Evolutionary conservation across 805 yeast genomes (phyloP).

Genomic region (Teunomyces gatunensis): DNA sequence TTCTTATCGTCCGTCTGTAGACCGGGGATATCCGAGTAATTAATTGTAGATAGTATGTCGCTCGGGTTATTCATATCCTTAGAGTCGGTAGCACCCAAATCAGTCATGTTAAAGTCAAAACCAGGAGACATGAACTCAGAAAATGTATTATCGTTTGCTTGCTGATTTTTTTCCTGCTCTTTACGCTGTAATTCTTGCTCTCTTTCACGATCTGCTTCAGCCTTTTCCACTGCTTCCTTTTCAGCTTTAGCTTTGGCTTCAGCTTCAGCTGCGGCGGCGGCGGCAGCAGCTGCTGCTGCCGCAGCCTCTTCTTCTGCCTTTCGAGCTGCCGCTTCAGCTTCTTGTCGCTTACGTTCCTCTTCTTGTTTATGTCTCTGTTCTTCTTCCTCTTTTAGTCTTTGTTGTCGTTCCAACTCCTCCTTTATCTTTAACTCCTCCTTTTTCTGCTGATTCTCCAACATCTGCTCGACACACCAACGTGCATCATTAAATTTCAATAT

Average conservation of each 20-base stretch:
- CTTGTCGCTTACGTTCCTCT: slow-evolving; percentile 15
- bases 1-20: slow-evolving; percentile 4
- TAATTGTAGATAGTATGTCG: slow-evolving; percentile 29
- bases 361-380: slow-evolving; percentile 13
- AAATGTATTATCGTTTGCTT: slow-evolving; percentile 10
- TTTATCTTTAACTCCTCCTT: slow-evolving; percentile 39
- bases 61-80: slow-evolving; percentile 28
- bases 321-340: slow-evolving; percentile 13
- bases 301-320: slow-evolving; percentile 4
- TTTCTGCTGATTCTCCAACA: slow-evolving; percentile 39
- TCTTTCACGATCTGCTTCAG: slow-evolving; percentile 10
- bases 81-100: slow-evolving; percentile 7
- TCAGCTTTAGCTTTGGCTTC: slow-evolving; percentile 7
- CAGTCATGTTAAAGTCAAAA: slow-evolving; percentile 28
- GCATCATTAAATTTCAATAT: slow-evolving; percentile 41
- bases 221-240: slow-evolving; percentile 10
- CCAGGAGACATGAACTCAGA: slow-evolving; percentile 22
- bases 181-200: slow-evolving; percentile 12
- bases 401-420: slow-evolving; percentile 33
- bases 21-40: slow-evolving; percentile 14
- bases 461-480: slow-evolving; percentile 43
- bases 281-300: slow-evolving; percentile 11
- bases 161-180: slow-evolving; percentile 6
- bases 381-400: slow-evolving; percentile 25
- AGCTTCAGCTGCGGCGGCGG: slow-evolving; percentile 1